phyloP scores from a whole-genome alignment of 176 grass and related monocot genomes.

The Cenchrus purpureus region DNA sequence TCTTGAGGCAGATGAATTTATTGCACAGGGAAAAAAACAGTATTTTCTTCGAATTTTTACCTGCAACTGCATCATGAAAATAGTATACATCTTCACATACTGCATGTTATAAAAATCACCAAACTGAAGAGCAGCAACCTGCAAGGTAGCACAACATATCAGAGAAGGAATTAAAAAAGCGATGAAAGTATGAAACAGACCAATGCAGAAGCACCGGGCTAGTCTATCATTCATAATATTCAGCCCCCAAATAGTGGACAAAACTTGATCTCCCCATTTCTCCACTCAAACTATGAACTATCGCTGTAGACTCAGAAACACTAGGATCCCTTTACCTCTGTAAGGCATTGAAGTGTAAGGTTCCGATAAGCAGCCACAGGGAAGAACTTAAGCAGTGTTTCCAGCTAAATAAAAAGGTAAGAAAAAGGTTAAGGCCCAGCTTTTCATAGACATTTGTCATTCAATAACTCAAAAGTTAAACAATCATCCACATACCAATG shows the following conservation, averaged over 20 bases:
- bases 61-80: conserved; percentile 97
- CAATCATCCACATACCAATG: conserved; percentile 62
- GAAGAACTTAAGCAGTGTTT: conserved; percentile 95
- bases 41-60: conserved; percentile 45
- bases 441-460: neutral
- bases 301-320: neutral
- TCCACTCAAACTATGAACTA: conserved; percentile 10
- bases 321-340: conserved; percentile 64
- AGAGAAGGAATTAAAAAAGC: neutral
- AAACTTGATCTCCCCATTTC: neutral
- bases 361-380: conserved; percentile 87
- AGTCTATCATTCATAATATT: neutral
- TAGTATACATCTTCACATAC: conserved; percentile 97
- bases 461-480: conserved; percentile 5
- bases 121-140: conserved; percentile 98
- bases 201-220: neutral
- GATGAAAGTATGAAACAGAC: conserved; percentile 14
- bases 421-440: conserved; percentile 16
- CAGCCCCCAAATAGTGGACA: neutral
- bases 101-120: conserved; percentile 96
- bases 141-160: conserved; percentile 36
- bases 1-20: neutral
- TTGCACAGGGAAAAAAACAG: conserved; percentile 30
- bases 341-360: conserved; percentile 97
- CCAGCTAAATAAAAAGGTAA: conserved; percentile 69